Evolutionary conservation across 441 rosid genomes (phyloP), one percentile per base, ranked within the genome.

Genomic region (Adansonia gregorii): DNA sequence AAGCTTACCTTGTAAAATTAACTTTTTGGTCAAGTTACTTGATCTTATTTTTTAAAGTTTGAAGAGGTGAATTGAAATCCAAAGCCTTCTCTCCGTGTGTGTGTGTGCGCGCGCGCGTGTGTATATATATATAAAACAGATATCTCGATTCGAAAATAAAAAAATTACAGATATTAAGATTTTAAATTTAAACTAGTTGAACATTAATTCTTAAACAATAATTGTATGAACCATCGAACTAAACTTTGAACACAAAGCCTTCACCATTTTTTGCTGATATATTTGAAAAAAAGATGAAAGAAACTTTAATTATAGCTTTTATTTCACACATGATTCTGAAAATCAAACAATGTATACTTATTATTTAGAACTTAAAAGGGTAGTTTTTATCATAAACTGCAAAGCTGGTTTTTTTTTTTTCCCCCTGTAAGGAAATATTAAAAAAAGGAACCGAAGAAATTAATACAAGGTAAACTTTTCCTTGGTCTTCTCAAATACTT

Each of bases 401-500:
- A 61, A 65, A 3, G 39, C 52, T 64, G 31, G 35, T 35, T 35
- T 35, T 35, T 35, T 35, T 35, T 35, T 35, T 35, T 35, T 35
- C 3, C 3, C 1, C 8, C 19, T 27, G 58, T 52, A 67, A 31
- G 31, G 19, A 31, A 73, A 59, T n/a, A 63, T 56, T 17, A 17
- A 22, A 55, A 55, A 39, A 3, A 35, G 35, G 60, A 52, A 35
- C 19, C 76, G 77, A 64, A 64, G 60, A 78, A 69, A 59, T 87
- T 84, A 93, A 75, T 93, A 92, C 87, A 93, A 82, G 74, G 75
- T 84, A 75, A 94, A 95, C 85, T 88, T 95, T 78, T 85, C 88
- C 88, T 80, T 95, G 0, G 93, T 91, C 83, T 88, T 94, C 84
- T 89, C 87, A 76, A 93, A 95, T 3, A 88, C 97, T 84, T 92